Evolutionary conservation across 805 yeast species (phyloP).

Genomic region (Kockiozyma suomiensis): DNA sequence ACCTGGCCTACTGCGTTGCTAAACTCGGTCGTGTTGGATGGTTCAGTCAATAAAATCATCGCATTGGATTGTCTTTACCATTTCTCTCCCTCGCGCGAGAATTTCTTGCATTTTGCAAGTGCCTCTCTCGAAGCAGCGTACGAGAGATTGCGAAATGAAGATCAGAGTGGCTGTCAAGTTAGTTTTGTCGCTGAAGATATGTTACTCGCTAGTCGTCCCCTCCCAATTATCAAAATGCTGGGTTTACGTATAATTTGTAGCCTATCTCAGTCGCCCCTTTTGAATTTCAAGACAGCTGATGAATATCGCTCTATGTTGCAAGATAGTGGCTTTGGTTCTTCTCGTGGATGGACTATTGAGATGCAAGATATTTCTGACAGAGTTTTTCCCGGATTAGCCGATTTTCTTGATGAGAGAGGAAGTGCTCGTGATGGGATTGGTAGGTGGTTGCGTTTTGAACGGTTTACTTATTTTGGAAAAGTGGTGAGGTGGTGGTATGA

Average conservation of each 20-base stretch:
- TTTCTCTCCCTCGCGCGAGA: constrained; percentile 18
- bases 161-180: not conserved
- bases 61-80: constrained; percentile 30
- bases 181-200: constrained; percentile 29
- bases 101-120: constrained; percentile 15
- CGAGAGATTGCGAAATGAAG: not conserved
- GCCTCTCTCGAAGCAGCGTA: constrained; percentile 15
- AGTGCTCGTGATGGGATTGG: constrained; percentile 6
- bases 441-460: constrained; percentile 12
- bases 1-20: constrained; percentile 23
- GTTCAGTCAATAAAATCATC: constrained; percentile 18
- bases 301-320: constrained; percentile 13
- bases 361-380: constrained; percentile 21
- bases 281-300: constrained; percentile 12
- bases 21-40: not conserved
- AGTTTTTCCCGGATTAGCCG: constrained; percentile 27
- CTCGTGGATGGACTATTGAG: constrained; percentile 16
- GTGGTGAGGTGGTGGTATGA: constrained; percentile 27
- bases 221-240: not conserved
- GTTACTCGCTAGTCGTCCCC: not conserved
- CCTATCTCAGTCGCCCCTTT: constrained; percentile 16
- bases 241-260: constrained; percentile 6
- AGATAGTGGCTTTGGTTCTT: constrained; percentile 15
- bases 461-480: constrained; percentile 14
- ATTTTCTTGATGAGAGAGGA: constrained; percentile 14